Evolutionary conservation across 768 basidiomycete species (phyloP).

Genomic region (Russula sp.): DNA sequence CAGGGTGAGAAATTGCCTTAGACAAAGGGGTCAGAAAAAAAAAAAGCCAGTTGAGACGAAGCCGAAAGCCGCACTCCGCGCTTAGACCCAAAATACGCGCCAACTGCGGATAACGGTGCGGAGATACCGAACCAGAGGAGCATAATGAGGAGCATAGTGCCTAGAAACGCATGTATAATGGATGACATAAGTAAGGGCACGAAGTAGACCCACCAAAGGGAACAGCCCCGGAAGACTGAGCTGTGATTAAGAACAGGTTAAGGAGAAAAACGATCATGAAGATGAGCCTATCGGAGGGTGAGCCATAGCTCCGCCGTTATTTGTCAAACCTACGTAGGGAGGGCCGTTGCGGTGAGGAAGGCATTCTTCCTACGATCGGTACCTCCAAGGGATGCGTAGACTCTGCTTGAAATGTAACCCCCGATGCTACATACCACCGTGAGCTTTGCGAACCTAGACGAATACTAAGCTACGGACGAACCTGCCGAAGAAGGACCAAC

Average conservation of each 20-base stretch:
- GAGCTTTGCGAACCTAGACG: conserved; percentile 10
- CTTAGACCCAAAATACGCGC: conserved; percentile 79
- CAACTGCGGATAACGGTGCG: conserved; percentile 80
- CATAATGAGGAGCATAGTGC: conserved; percentile 79
- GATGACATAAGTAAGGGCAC: neutral
- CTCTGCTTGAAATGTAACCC: conserved; percentile 81
- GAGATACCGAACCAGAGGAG: conserved; percentile 93
- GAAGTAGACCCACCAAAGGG: conserved; percentile 64
- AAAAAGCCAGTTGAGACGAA: neutral
- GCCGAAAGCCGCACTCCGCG: conserved; percentile 61
- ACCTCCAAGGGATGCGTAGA: conserved; percentile 78
- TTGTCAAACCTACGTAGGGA: conserved; percentile 64
- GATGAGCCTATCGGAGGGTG: conserved; percentile 48
- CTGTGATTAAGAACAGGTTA: conserved; percentile 79
- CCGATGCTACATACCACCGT: conserved; percentile 54
- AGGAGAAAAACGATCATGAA: conserved; percentile 86
- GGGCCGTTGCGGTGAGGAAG: conserved; percentile 79
- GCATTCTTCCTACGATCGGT: conserved; percentile 72
- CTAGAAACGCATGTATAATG: conserved; percentile 32
- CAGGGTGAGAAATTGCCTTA: conserved; percentile 73
- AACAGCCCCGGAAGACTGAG: conserved; percentile 90
- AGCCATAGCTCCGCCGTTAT: neutral
- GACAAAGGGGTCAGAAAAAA: conserved; percentile 12
- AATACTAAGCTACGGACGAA: conserved; percentile 29
- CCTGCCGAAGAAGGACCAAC: conserved; percentile 92